Conservation (phyloP, 257 asterid genomes). For the Verbena officinalis region DNA sequence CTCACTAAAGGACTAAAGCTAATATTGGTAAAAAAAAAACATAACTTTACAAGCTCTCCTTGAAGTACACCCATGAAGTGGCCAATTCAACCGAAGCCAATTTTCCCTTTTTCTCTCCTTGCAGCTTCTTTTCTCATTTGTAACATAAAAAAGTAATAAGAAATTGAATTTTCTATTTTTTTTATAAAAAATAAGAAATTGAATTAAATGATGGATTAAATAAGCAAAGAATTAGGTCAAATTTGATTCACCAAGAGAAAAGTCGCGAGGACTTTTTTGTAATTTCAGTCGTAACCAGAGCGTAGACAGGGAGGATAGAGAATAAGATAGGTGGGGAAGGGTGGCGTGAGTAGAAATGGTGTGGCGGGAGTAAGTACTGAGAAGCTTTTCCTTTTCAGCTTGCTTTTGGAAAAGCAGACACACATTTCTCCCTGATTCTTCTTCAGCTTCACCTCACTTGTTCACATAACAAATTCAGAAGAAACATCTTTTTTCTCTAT, state of each 20-base stretch:
- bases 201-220: neutral
- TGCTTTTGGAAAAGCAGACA: conserved; percentile 72
- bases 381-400: conserved; percentile 61
- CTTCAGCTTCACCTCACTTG: conserved; percentile 35
- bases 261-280: conserved; percentile 16
- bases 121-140: no score
- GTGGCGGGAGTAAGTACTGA: conserved; percentile 33
- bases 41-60: no score
- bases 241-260: neutral
- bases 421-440: conserved; percentile 39
- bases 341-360: conserved; percentile 41
- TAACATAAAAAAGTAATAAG: no score
- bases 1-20: no score
- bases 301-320: conserved; percentile 9
- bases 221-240: neutral
- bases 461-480: conserved; percentile 30
- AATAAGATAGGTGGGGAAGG: no score
- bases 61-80: no score
- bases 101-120: no score
- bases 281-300: neutral
- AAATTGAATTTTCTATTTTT: no score
- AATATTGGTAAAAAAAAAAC: no score
- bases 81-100: no score
- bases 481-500: neutral
- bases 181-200: no score